These are phyloP conservation scores for Auricularia cornea DNA, from an alignment of 768 basidiomycete genomes.

Conservation along the genomic window DNA sequence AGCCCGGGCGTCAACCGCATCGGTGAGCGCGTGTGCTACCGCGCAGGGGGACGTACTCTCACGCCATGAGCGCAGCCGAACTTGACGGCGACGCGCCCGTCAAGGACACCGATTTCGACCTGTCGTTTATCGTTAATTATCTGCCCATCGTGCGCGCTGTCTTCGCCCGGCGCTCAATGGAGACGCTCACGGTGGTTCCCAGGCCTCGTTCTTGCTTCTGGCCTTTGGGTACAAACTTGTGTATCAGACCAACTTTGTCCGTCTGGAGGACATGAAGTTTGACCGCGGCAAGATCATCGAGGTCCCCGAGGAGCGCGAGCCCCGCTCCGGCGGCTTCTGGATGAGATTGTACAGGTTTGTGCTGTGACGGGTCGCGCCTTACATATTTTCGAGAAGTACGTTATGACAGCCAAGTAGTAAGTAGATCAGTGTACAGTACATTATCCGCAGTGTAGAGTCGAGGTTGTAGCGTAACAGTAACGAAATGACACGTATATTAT, in stretches of 20 bases:
- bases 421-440: no score
- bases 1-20: background rate
- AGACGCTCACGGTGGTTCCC: background rate
- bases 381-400: background rate
- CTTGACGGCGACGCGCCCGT: background rate
- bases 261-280: background rate
- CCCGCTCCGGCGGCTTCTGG: background rate
- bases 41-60: background rate
- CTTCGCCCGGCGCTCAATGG: background rate
- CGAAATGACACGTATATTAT: no score
- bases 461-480: no score
- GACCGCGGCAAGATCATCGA: background rate
- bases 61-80: background rate
- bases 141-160: background rate
- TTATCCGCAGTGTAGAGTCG: no score
- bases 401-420: background rate
- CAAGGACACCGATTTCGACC: background rate
- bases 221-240: slow-evolving; percentile 3
- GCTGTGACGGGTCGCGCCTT: background rate
- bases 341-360: background rate
- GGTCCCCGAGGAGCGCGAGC: background rate
- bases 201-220: background rate
- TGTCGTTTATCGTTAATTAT: background rate
- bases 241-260: slow-evolving; percentile 1
- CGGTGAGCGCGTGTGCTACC: background rate